These are phyloP conservation scores for Tieghemostelium lacteum DNA, from an alignment of 78 protist genomes.

Conservation along the genomic window DNA sequence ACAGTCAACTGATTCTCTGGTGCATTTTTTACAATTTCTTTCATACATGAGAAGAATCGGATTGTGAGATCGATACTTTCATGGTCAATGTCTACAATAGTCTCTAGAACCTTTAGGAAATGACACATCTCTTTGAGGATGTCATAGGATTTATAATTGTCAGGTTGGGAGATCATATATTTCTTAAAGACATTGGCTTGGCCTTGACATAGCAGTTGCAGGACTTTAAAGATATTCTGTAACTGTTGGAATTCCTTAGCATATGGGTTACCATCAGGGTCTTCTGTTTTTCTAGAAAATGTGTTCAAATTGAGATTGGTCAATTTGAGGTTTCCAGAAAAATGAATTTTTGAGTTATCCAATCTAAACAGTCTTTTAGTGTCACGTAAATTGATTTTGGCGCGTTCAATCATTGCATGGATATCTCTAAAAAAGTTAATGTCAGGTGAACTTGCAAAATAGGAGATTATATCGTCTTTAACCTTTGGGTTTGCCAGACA, in stretches of 20 bases:
- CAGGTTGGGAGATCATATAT: slow-evolving; percentile 59
- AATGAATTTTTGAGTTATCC: slow-evolving; percentile 18
- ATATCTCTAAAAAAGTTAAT: slow-evolving; percentile 66
- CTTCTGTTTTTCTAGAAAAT: neutral
- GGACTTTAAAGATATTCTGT: slow-evolving; percentile 36
- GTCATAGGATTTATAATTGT: slow-evolving; percentile 73
- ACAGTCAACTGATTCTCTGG: slow-evolving; percentile 66
- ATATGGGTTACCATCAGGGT: slow-evolving; percentile 21
- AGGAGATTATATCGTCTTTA: slow-evolving; percentile 48
- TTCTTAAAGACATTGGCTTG: slow-evolving; percentile 41
- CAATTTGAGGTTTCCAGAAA: neutral
- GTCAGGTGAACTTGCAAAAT: slow-evolving; percentile 63
- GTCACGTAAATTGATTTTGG: slow-evolving; percentile 48
- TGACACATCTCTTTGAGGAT: slow-evolving; percentile 62
- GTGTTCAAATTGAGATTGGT: neutral
- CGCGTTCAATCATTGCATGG: slow-evolving; percentile 55
- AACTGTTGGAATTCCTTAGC: slow-evolving; percentile 38
- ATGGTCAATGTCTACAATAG: slow-evolving; percentile 42
- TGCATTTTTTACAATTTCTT: slow-evolving; percentile 67
- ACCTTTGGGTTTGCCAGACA: slow-evolving; percentile 40
- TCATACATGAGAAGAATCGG: slow-evolving; percentile 48
- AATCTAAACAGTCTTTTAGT: slow-evolving; percentile 39
- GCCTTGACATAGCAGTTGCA: slow-evolving; percentile 76
- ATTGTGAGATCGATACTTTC: slow-evolving; percentile 52
- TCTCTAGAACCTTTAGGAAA: slow-evolving; percentile 65